These are phyloP conservation scores for Rhizomucor pusillus DNA, from an alignment of 371 early-diverging fungal species.

Conservation along the genomic window DNA sequence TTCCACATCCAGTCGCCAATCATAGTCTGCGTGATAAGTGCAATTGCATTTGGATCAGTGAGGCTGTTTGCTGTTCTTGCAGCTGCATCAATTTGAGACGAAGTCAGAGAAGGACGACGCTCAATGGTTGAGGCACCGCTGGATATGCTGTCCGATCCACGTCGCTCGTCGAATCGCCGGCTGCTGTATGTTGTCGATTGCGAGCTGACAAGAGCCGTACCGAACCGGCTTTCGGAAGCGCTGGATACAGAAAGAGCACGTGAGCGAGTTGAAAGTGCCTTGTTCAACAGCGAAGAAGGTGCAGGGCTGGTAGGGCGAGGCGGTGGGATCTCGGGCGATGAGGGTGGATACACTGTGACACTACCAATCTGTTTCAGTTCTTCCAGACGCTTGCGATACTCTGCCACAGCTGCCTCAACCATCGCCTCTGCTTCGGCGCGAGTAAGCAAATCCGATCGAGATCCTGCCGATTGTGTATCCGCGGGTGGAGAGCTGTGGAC, in stretches of 20 bases:
- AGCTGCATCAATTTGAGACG: conserved; percentile 6
- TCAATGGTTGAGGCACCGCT: conserved; percentile 21
- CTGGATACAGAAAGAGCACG: conserved; percentile 6
- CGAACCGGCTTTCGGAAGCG: not conserved
- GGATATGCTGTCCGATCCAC: conserved; percentile 17
- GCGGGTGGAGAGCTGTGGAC: no score
- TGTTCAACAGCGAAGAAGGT: conserved; percentile 11
- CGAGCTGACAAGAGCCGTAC: conserved; percentile 10
- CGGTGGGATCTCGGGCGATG: no score
- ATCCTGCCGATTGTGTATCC: no score
- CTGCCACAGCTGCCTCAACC: conserved; percentile 39
- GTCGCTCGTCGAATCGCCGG: not conserved
- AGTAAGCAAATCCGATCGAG: not conserved
- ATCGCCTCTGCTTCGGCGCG: conserved; percentile 32
- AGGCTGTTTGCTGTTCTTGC: conserved; percentile 1
- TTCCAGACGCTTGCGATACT: not conserved
- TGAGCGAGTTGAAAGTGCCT: conserved; percentile 5
- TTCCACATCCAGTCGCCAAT: conserved; percentile 75
- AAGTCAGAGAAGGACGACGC: conserved; percentile 8
- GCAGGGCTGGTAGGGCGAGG: no score
- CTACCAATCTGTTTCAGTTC: no score
- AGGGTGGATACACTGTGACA: no score
- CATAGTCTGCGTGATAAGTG: conserved; percentile 75
- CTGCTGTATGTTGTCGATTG: conserved; percentile 6
- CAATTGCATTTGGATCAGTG: conserved; percentile 20